Evolutionary conservation across 1,284 basidiomycete species (phyloP).

Genomic region (Apiotrichum gracile): DNA sequence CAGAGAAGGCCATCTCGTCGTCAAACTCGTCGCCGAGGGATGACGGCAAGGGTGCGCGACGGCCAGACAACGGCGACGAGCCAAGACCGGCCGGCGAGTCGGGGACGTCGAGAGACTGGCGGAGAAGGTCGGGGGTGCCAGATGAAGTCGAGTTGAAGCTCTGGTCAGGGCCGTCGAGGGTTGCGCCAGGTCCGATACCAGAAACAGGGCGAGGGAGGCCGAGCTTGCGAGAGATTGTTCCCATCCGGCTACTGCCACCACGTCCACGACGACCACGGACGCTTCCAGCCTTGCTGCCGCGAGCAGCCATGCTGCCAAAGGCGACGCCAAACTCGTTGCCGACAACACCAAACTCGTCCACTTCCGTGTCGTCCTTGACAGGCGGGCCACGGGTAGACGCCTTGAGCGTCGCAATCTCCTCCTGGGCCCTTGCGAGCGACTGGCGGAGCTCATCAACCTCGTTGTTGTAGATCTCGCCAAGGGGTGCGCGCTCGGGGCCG

Average conservation of each 20-base stretch:
- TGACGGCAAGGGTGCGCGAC: not conserved
- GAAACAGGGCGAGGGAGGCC: slow-evolving; percentile 33
- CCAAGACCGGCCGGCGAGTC: slow-evolving; percentile 19
- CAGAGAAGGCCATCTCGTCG: not conserved
- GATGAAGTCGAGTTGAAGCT: slow-evolving; percentile 38
- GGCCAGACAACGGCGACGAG: not conserved
- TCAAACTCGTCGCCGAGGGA: slow-evolving; percentile 21
- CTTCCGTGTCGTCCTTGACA: slow-evolving; percentile 8
- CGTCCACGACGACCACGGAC: slow-evolving; percentile 36
- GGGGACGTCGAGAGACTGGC: slow-evolving; percentile 16
- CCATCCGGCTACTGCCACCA: slow-evolving; percentile 28
- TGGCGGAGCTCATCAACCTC: slow-evolving; percentile 42
- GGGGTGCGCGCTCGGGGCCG: slow-evolving; percentile 32
- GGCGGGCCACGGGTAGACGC: slow-evolving; percentile 10
- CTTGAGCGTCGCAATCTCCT: slow-evolving; percentile 39
- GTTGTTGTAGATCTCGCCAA: slow-evolving; percentile 42
- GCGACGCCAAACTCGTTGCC: slow-evolving; percentile 5
- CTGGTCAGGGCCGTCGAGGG: slow-evolving; percentile 19
- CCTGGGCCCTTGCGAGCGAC: slow-evolving; percentile 36
- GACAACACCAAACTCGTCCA: slow-evolving; percentile 32
- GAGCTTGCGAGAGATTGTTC: slow-evolving; percentile 35
- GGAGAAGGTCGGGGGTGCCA: slow-evolving; percentile 42
- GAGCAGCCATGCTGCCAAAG: slow-evolving; percentile 1
- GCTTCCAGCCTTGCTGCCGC: slow-evolving; percentile 26
- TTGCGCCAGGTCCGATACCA: slow-evolving; percentile 9